Base-by-base conservation (phyloP, 495 filamentous ascomycete species). In the Penicillium parvum region DNA sequence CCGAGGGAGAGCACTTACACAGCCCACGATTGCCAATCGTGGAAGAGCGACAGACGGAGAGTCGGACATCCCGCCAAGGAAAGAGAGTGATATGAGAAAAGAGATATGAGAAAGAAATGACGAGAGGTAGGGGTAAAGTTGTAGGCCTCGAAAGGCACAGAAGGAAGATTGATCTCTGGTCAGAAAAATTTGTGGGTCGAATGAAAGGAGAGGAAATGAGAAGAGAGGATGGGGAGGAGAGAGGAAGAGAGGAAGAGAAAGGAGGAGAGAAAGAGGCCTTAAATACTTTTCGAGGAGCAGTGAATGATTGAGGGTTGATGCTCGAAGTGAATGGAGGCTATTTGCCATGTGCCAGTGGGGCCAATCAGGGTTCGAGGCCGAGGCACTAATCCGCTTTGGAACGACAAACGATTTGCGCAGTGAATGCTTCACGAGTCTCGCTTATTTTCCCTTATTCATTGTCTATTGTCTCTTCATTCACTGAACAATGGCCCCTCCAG, bases 1-100 rank as follows among this genome's bases (percentile, higher is more conserved):
- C 2, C 5, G 7, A 9, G 3, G n/a, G 32, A 7, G 22, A 27
- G 20, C 17, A 64, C 83, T 68, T 71, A 94, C 87, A 64, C 90
- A 96, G 45, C 90, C 90, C 68, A 91, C 84, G 1, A 90, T 63
- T 22, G 79, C 81, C 22, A 85, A 68, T 12, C 79, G 70, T 34
- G 82, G 28, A 28, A 36, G 10, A 4, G 22, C 23, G 11, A n/a
- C n/a, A n/a, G n/a, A n/a, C n/a, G 25, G 14, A 5, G 22, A 6
- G 12, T 37, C 45, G 21, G 39, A 22, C 25, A 35, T 16, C 14
- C 18, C 11, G 9, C 27, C 51, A 58, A 5, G 40, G 25, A 19
- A 45, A 27, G 12, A 33, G 41, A 1, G 43, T 23, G 12, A 28
- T 37, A 16, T 30, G 20, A 15, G 36, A 23, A 26, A 1, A 33